Evolutionary conservation across 257 asterid species (phyloP).

Genomic region (Striga asiatica): DNA sequence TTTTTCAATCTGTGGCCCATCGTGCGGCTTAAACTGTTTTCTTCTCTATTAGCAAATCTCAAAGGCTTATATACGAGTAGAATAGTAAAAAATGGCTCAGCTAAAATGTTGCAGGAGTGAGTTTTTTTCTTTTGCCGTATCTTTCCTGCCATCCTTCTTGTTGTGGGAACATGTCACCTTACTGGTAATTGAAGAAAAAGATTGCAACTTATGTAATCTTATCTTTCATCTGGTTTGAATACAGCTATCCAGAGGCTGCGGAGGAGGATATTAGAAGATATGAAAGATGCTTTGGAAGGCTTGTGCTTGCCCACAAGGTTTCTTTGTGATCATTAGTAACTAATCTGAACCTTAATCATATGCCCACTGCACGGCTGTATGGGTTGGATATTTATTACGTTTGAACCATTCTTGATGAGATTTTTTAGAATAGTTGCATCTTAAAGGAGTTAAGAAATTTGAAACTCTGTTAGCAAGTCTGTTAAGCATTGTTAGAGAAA

Average conservation of each 20-base stretch:
- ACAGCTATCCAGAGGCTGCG: slow-evolving; percentile 92
- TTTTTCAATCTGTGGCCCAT: too few relatives aligned
- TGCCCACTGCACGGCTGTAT: background rate
- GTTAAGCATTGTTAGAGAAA: slow-evolving; percentile 1
- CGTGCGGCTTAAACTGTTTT: too few relatives aligned
- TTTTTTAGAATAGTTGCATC: background rate
- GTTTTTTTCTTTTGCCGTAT: background rate
- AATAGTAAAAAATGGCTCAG: too few relatives aligned
- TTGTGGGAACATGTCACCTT: background rate
- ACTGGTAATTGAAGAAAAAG: background rate
- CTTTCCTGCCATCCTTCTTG: background rate
- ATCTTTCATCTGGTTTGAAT: slow-evolving; percentile 13
- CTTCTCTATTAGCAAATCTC: too few relatives aligned
- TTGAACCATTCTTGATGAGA: background rate
- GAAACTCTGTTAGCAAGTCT: background rate
- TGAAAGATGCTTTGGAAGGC: slow-evolving; percentile 64
- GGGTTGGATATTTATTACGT: background rate
- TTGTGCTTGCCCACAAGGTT: slow-evolving; percentile 76
- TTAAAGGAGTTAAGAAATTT: background rate
- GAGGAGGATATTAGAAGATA: slow-evolving; percentile 81
- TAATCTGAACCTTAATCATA: background rate
- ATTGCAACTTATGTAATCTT: background rate
- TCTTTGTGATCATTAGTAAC: slow-evolving; percentile 14
- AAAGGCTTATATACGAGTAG: too few relatives aligned
- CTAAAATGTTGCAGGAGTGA: too few relatives aligned